Base-by-base conservation (phyloP, 495 filamentous ascomycete species). In the Talaromyces stipitatus region DNA sequence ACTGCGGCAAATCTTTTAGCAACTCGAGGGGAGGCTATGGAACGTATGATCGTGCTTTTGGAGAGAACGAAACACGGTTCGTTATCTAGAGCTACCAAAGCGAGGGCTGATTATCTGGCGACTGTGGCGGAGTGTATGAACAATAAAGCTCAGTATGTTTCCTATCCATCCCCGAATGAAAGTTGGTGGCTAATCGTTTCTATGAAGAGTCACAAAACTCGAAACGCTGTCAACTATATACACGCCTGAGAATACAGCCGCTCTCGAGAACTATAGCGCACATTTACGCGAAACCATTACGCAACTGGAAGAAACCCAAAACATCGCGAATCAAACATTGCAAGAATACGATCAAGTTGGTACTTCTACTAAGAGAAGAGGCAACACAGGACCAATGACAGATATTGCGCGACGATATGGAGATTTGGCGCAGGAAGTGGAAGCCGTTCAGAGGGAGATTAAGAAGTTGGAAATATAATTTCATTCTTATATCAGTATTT, bases 21-120 rank as follows among this genome's bases (percentile, higher is more conserved):
- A 11, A 55, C 59, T 22, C 65, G 66, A 11, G 63, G 72, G 8
- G 63, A 59, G 22, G 55, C 75, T 1, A 47, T 78, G 4, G 74
- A 78, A 62, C 66, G 69, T n/a, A 70, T 66, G 20, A 67, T 78
- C 27, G 61, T 70, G 7, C 59, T 71, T 11, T 68, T 86, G 5
- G 83, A 86, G 61, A 73, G 78, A 47, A 76, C 70, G 8, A 88
- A 87, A 61, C 86, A 91, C 69, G 87, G 87, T 36, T 68, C 78
- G 3, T 60, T 89, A 2, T 79, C 87, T 6, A 74, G 86, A 5
- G 70, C 70, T 51, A 73, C 74, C 14, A 79, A 74, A 58, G 74
- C 81, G 0, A 73, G 76, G 60, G 75, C 78, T 2, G 82, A 83
- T 55, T 80, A 81, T 52, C 71, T 90, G 28, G 79, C 82, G 36